Evolutionary conservation across 2,329 filamentous ascomycete species (phyloP), one percentile per base, ranked within the genome.

Genomic region (Fusarium cicatricum): DNA sequence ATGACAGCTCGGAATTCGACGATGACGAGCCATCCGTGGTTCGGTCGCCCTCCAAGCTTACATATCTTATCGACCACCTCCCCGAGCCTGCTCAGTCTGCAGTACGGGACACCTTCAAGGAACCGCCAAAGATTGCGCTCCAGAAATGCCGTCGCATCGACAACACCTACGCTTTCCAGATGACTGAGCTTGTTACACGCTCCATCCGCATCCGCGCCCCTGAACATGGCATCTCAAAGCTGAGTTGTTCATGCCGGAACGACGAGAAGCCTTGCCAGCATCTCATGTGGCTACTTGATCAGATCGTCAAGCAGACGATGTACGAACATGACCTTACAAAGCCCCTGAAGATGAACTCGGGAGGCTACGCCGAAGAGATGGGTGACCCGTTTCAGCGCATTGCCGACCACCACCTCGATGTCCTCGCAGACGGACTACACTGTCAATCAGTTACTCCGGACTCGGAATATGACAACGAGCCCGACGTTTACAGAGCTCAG

Each of bases 211-310:
- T 83, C 26, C 78, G 79, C 2, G 72, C 75, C 2, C 67, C 74
- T 0, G 69, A 69, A 26, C 77, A 77, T 56, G 74, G 67, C 29
- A 75, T 74, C 41, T 71, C 78, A 2, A 66, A 65, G 1, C 76
- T 83, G 5, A 75, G 69, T 15, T 85, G 83, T 70, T 80, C 78
- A 23, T 85, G 82, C 55, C 68, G 63, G 37, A 62, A 64, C n/a
- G 58, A 63, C 39, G 60, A 64, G 41, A 60, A 66, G 31, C 80
- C 79, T 0, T 85, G 83, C 65, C 74, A 77, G 11, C 83, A 85
- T 55, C 70, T 83, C 26, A 68, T 85, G 23, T 85, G 82, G 82
- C 74, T 85, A 12, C 76, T 83, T 41, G 83, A 85, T 68, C 78
- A 78, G 64, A 74, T 85, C 26, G 74, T 79, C 16, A 78, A 77